These are phyloP conservation scores for Hortiboletus campestris DNA, from an alignment of 768 basidiomycete genomes.

Conservation along the genomic window DNA sequence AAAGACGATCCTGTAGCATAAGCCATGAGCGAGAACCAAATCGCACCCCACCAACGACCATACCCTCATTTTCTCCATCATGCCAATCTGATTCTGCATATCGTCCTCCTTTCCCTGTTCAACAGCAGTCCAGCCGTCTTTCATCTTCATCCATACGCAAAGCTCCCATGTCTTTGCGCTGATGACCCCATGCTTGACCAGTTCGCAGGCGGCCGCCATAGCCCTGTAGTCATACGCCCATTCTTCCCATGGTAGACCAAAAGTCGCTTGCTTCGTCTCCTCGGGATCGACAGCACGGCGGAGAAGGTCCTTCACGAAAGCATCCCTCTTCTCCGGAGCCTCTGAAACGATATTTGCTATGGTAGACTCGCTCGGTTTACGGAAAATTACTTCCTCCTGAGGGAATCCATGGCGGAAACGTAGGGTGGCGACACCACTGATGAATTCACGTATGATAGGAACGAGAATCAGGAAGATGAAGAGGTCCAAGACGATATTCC, in stretches of 20 bases:
- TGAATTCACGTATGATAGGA: constrained; percentile 26
- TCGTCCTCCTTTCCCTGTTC: constrained; percentile 28
- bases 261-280: constrained; percentile 21
- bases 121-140: constrained; percentile 26
- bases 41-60: not conserved
- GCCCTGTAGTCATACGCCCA: constrained; percentile 32
- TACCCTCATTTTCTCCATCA: constrained; percentile 33
- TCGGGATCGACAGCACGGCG: constrained; percentile 30
- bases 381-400: constrained; percentile 28
- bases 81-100: constrained; percentile 17
- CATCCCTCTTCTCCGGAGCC: constrained; percentile 28
- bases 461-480: constrained; percentile 26
- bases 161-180: constrained; percentile 26
- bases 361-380: constrained; percentile 29
- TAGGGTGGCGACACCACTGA: constrained; percentile 15
- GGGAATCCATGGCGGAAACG: constrained; percentile 31
- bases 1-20: constrained; percentile 22
- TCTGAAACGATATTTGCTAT: constrained; percentile 23
- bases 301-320: constrained; percentile 24
- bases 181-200: constrained; percentile 21
- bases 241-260: constrained; percentile 35
- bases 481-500: constrained; percentile 24
- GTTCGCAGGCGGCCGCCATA: constrained; percentile 26
- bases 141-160: constrained; percentile 35
- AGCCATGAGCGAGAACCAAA: not conserved